A percentile compares a stretch with the other conserved stretches of the same genome.
phyloP scores from a whole-genome alignment of 257 asterid genomes.

The Henckelia pumila region DNA sequence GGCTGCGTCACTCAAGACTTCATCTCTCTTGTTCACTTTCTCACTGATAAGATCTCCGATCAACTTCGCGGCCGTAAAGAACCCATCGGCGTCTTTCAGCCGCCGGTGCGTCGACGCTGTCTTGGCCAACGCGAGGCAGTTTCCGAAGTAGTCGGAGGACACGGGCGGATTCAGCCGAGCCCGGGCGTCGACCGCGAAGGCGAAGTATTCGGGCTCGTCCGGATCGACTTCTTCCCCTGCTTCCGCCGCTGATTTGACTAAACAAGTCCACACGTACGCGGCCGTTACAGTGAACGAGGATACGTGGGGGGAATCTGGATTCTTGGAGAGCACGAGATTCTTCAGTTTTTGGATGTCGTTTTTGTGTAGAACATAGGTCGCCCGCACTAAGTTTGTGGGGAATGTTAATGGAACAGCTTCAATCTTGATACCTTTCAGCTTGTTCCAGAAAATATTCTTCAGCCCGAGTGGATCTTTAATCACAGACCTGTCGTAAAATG shows the following conservation, averaged over 20 bases:
- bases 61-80: constrained; percentile 17
- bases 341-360: too few relatives aligned
- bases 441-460: constrained; percentile 24
- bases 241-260: constrained; percentile 25
- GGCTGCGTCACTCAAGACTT: constrained; percentile 29
- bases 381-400: constrained; percentile 31
- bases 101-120: constrained; percentile 23
- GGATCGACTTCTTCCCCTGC: constrained; percentile 26
- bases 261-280: constrained; percentile 40
- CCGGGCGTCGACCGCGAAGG: constrained; percentile 36
- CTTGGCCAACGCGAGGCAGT: constrained; percentile 28
- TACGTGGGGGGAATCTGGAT: constrained; percentile 11
- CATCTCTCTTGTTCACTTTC: constrained; percentile 32
- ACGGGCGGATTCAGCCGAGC: constrained; percentile 34
- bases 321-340: too few relatives aligned
- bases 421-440: neutral
- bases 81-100: constrained; percentile 28
- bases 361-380: too few relatives aligned
- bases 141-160: constrained; percentile 39
- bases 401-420: neutral
- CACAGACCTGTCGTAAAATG: constrained; percentile 38
- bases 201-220: constrained; percentile 28
- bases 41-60: constrained; percentile 27
- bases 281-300: constrained; percentile 38
- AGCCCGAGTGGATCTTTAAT: constrained; percentile 38